Base-by-base conservation (phyloP, 139 green algal species). In the Picochlorum costavermella region DNA sequence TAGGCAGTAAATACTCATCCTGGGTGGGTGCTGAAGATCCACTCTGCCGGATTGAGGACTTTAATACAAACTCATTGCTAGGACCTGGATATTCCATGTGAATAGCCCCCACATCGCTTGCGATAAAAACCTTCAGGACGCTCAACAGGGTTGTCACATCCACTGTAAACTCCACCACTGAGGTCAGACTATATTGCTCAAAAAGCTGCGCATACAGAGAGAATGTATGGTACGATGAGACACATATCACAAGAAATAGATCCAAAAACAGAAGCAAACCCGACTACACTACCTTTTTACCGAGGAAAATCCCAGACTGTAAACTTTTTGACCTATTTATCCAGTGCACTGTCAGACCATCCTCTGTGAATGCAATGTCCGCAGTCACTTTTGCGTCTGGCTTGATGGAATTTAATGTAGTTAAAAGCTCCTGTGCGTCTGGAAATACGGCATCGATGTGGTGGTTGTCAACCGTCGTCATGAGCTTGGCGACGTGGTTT, bases 271-370 rank as follows among this genome's bases (percentile, higher is more conserved):
- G 46, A 20, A 20, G n/a, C 10, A 53, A 26, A 28, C 16, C 20
- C n/a, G 0, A 6, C 10, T 59, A 56, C 11, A 53, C 28, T 45
- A 74, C 67, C 60, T 59, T 45, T 17, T 45, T 17, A 29, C 68
- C 65, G 8, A 75, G 29, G 5, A 58, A 75, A 16, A 75, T 58
- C 10, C 61, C 68, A 37, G 68, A 75, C 37, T 75, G 68, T 36
- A 75, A 63, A 26, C 49, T 17, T 50, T 75, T 66, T 28, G 60
- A 66, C 13, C 6, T 14, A 43, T 66, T 29, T 2, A 26, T 31
- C 60, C 60, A 66, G 25, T 55, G 28, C 31, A 66, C 25, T 20
- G 60, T 66, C 4, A 66, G 12, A 14, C 60, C 60, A 26, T 53
- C 36, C 4, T 13, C 14, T 25, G n/a, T 23, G 1, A 66, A 66